Evolutionary conservation across 164 flowering plant species (phyloP), one percentile per base, ranked within the genome.

Genomic region (Litsea cubeba): DNA sequence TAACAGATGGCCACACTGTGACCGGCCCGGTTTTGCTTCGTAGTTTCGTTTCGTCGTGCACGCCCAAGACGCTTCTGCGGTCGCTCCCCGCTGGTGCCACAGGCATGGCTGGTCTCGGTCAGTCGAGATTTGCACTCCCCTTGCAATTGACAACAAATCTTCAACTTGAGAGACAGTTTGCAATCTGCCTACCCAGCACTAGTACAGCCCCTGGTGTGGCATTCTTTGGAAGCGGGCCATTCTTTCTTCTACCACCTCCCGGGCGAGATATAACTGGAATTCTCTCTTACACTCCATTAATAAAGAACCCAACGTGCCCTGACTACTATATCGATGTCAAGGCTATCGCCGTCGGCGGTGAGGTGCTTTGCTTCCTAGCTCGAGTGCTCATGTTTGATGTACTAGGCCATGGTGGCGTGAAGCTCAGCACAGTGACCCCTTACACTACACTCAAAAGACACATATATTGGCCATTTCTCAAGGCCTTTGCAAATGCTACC

Each of bases 51-150:
- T 70, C 79, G 17, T 76, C 84, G 0, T 84, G 86, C 50, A 80
- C 83, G 12, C 82, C 84, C 3, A 74, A 65, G 22, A 20, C 49
- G 17, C 77, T 79, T 22, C 14, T 79, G 2, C 25, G 6, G 1
- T 74, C 82, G n/a, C 81, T 83, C 17, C 82, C 86, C 0, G 2
- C 2, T 1, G 74, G 71, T 8, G 72, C 73, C 10, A 26, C 65
- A 18, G 88, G 88, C 8, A 22, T 84, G 46, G 85, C 85, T 7
- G 74, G 83, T 14, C 79, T 84, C 18, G 82, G 82, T 0, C 71
- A 67, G 15, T 72, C 81, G 0, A 49, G 67, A 5, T 50, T 86
- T 1, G 67, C 83, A 0, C 74, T 86, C 17, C 65, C 83, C 0
- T 23, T 75, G 5, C 83, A 75, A 35, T 65, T 84, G 15, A 50